Evolutionary conservation across 1,139 yeast genomes (phyloP).

Genomic region (Blastobotrys arbuscula): DNA sequence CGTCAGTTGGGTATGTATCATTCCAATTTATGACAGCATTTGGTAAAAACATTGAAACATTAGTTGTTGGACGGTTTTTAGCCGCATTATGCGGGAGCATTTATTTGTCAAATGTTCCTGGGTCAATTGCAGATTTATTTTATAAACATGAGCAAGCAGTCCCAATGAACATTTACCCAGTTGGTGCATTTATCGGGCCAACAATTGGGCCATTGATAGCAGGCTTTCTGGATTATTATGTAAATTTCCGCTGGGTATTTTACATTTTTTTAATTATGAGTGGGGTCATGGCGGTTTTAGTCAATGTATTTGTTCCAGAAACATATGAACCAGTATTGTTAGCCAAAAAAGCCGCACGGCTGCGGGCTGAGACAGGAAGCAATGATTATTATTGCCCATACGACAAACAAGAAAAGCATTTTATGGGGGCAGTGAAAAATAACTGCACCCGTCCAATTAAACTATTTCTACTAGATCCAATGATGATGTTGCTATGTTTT

Average conservation of each 20-base stretch:
- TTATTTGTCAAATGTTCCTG: constrained; percentile 72
- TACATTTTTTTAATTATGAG: constrained; percentile 65
- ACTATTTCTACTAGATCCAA: constrained; percentile 51
- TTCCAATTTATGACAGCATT: constrained; percentile 66
- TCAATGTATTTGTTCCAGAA: constrained; percentile 51
- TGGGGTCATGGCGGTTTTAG: constrained; percentile 46
- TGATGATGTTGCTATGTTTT: constrained; percentile 55
- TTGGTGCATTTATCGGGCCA: constrained; percentile 73
- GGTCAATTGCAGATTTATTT: constrained; percentile 62
- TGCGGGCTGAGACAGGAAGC: constrained; percentile 28
- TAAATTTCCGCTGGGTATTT: constrained; percentile 55
- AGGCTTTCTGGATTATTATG: constrained; percentile 53
- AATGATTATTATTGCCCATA: constrained; percentile 32
- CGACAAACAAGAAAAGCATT: constrained; percentile 35
- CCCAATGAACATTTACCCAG: constrained; percentile 66
- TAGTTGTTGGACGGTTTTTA: constrained; percentile 60
- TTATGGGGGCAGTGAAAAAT: constrained; percentile 52
- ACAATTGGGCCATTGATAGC: constrained; percentile 65
- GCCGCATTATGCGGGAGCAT: constrained; percentile 67
- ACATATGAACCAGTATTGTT: constrained; percentile 65
- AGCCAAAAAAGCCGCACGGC: constrained; percentile 39
- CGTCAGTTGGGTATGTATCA: constrained; percentile 50
- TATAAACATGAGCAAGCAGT: constrained; percentile 54
- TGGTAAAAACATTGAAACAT: constrained; percentile 55
- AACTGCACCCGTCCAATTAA: constrained; percentile 46